Evolutionary conservation across 495 filamentous ascomycete genomes (phyloP).

Genomic region (Talaromyces liani): DNA sequence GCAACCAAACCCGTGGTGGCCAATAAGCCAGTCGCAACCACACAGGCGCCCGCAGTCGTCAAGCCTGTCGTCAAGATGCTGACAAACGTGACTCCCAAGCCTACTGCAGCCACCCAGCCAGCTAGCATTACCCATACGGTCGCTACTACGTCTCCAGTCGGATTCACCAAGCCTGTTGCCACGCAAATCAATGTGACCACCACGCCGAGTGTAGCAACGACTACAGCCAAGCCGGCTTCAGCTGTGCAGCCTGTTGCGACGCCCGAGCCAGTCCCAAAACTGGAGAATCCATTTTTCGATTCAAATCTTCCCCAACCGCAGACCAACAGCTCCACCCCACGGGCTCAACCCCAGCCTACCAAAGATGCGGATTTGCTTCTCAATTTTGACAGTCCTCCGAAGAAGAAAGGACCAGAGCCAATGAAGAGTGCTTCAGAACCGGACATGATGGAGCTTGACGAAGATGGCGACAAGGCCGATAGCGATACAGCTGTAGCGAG

Average conservation of each 20-base stretch:
- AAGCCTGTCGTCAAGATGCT: neutral
- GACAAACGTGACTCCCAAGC: neutral
- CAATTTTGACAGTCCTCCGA: neutral
- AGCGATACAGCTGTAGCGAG: neutral
- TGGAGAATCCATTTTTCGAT: neutral
- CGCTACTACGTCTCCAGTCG: neutral
- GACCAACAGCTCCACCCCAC: neutral
- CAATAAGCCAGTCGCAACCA: neutral
- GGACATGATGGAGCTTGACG: neutral
- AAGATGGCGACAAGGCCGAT: neutral
- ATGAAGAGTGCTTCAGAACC: neutral
- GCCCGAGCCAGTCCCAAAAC: neutral
- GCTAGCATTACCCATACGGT: neutral
- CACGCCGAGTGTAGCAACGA: neutral
- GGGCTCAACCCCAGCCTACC: neutral
- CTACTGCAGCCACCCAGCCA: neutral
- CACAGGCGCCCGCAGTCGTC: neutral
- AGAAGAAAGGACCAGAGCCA: neutral
- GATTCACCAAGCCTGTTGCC: neutral
- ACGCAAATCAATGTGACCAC: neutral
- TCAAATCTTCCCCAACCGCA: constrained; percentile 11
- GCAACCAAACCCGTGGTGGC: neutral
- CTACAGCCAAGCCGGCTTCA: neutral
- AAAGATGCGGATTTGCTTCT: constrained; percentile 4
- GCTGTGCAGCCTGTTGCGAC: neutral